These are phyloP conservation scores for Borovskyia barvae DNA, from an alignment of 208 protist genomes.

Conservation along the genomic window DNA sequence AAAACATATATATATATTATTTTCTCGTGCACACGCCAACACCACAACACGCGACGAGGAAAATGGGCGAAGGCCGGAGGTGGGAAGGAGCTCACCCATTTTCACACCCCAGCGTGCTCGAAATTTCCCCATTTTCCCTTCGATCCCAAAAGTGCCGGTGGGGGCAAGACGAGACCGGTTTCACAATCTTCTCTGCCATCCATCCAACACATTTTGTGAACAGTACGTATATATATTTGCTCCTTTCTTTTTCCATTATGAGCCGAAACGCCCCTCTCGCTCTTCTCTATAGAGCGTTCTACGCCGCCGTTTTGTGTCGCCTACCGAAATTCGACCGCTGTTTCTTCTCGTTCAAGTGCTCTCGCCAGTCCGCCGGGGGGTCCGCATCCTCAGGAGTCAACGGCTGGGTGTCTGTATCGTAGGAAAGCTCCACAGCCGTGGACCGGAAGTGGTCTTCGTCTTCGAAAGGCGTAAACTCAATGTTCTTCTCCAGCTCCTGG, in stretches of 20 bases:
- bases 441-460: slow-evolving; percentile 66
- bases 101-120: no score
- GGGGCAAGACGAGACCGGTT: background rate
- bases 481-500: slow-evolving; percentile 55
- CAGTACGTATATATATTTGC: background rate
- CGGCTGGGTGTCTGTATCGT: slow-evolving; percentile 70
- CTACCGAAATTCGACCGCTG: slow-evolving; percentile 22
- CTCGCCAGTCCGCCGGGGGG: slow-evolving; percentile 75
- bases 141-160: background rate
- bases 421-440: slow-evolving; percentile 69
- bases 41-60: background rate
- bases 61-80: background rate
- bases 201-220: no score
- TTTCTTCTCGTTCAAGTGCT: slow-evolving; percentile 63
- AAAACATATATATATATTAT: no score
- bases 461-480: slow-evolving; percentile 60
- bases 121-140: no score
- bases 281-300: background rate
- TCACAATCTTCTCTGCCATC: background rate
- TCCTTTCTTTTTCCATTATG: background rate
- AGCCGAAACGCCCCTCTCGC: background rate
- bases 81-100: no score
- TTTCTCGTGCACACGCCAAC: background rate
- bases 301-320: no score
- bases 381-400: slow-evolving; percentile 76